These are phyloP conservation scores for Malassezia brasiliensis DNA, from an alignment of 1,284 basidiomycete genomes.

Conservation along the genomic window DNA sequence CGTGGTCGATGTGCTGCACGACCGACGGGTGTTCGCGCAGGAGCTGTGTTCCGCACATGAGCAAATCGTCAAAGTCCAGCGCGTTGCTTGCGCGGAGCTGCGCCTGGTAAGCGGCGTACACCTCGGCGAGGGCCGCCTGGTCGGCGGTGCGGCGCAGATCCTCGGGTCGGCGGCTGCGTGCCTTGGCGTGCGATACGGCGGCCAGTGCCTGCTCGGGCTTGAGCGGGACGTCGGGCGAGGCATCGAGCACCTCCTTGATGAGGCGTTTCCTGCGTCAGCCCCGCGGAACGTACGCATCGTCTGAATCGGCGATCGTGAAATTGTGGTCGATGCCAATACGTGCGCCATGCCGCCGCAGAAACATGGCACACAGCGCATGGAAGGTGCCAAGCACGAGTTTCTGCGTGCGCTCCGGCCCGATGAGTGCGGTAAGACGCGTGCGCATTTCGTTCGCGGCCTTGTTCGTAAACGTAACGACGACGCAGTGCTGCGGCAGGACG, in stretches of 20 bases:
- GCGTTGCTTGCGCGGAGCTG: constrained; percentile 60
- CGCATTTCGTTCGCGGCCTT: constrained; percentile 86
- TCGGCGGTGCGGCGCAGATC: background rate
- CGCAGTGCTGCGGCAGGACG: constrained; percentile 31
- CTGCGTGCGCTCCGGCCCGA: constrained; percentile 59
- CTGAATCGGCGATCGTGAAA: constrained; percentile 72
- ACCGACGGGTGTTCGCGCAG: constrained; percentile 57
- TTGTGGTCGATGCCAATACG: constrained; percentile 61
- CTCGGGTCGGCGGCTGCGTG: constrained; percentile 58
- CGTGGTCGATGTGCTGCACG: constrained; percentile 60
- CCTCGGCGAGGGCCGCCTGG: constrained; percentile 35
- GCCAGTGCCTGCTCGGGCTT: constrained; percentile 59
- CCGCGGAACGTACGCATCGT: constrained; percentile 52
- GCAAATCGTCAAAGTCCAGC: constrained; percentile 80
- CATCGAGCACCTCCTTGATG: constrained; percentile 58
- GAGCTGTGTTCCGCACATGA: constrained; percentile 60
- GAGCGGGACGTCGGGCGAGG: constrained; percentile 55
- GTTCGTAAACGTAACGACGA: constrained; percentile 54
- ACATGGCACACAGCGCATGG: constrained; percentile 65
- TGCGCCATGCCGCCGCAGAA: constrained; percentile 61
- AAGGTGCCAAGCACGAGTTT: constrained; percentile 65
- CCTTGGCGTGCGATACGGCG: constrained; percentile 71
- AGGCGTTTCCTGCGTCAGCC: constrained; percentile 56
- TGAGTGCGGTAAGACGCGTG: constrained; percentile 60
- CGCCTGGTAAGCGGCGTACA: constrained; percentile 65